Evolutionary conservation across 305 asterid genomes (phyloP), one percentile per base, ranked within the genome.

Genomic region (Lippia alba): DNA sequence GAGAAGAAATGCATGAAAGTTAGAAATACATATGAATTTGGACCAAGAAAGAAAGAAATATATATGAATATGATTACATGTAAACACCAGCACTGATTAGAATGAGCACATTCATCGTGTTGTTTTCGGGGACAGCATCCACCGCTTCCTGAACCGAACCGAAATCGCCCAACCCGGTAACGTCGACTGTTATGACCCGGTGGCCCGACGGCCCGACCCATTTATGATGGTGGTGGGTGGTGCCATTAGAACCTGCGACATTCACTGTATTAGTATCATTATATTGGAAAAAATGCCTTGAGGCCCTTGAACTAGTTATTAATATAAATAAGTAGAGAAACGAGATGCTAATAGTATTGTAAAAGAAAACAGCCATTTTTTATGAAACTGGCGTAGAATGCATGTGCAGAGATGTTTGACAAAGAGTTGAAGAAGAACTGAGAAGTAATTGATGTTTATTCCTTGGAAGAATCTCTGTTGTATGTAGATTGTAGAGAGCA

Each of bases 131-230:
- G 46, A 91, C 85, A 6, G 96, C 70, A 45, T 91, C 88, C 6
- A 91, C 96, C 0, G 97, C 97, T 4, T 70, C 91, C 60, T 91
- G 97, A 16, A 91, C 96, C 4, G 91, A 78, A 53, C 6, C 80
- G 71, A 66, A 87, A 20, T 91, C 91, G 0, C 91, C 97, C 4
- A 9, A 64, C 55, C 97, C 96, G 19, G 83, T 67, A 10, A 75
- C 60, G 46, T 89, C 92, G 17, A 91, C 97, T 4, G 81, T 85
- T 74, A 91, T 83, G 61, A 75, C 67, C 12, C 80, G 91, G 88
- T 83, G 84, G 32, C 96, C 96, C 67, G 91, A 79, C 44, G 97
- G 94, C 15, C 94, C 91, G 39, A 85, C 79, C 88, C 91, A 85
- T 60, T 76, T 77, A 69, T 55, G 83, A 41, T 48, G 84, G 41